These are phyloP conservation scores for Fusarium pseudonygamai DNA, from an alignment of 2,329 filamentous ascomycete species.

Conservation along the genomic window DNA sequence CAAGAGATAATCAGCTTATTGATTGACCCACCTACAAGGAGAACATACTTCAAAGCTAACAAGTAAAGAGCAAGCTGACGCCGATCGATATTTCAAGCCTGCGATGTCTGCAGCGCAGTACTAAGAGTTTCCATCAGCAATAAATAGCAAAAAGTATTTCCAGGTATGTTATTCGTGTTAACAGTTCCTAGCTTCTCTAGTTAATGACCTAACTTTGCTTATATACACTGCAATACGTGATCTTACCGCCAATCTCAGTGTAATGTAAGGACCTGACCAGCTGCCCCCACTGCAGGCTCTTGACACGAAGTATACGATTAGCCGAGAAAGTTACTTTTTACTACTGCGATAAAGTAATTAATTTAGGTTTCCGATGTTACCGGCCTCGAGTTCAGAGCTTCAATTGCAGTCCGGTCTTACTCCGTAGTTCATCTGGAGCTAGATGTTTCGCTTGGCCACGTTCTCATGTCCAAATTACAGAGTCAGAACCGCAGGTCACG, in stretches of 20 bases:
- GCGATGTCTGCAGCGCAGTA: not conserved
- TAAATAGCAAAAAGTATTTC: too few species aligned
- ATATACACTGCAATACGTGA: not conserved
- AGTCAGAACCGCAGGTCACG: not conserved
- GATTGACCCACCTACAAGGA: not conserved
- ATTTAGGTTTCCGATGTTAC: not conserved
- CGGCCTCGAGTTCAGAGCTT: not conserved
- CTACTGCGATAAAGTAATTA: not conserved
- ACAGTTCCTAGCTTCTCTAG: not conserved
- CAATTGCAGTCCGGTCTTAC: too few species aligned
- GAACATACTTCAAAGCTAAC: not conserved
- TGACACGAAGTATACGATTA: not conserved
- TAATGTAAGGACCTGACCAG: not conserved
- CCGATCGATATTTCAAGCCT: not conserved
- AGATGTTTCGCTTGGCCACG: too few species aligned
- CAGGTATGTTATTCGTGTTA: not conserved
- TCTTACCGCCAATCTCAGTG: not conserved
- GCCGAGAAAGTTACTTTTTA: not conserved
- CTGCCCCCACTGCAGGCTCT: not conserved
- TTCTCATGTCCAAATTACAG: rapidly evolving
- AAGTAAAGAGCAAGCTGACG: not conserved
- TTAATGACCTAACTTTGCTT: not conserved
- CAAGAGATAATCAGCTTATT: not conserved
- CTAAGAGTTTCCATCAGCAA: too few species aligned
- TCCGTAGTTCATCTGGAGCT: not conserved